Base-by-base conservation (phyloP, 1,284 basidiomycete species). In the Coniophora puteana region DNA sequence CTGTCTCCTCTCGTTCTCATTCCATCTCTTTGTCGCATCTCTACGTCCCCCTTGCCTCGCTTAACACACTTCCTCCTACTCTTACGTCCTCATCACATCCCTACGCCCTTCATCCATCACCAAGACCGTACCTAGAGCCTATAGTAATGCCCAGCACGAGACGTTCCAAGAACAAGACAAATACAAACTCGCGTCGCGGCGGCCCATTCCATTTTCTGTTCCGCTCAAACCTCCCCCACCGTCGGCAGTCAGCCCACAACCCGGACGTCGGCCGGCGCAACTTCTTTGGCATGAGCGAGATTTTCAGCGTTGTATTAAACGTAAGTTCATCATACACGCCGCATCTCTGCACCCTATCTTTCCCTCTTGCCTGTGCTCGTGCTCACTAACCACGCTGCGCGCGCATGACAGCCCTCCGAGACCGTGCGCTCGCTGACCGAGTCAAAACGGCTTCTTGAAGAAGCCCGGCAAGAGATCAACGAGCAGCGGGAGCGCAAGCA, bases 221-320 rank as follows among this genome's bases (percentile, higher is more conserved):
- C 57, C 72, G 80, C 51, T 79, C 76, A 47, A 86, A 83, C 59
- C 75, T 85, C 40, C 80, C 83, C 26, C 58, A 59, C 50, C 73
- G 77, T 41, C 69, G 74, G 53, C 68, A 80, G 44, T 72, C 71
- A 42, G 80, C 77, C 40, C 75, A 72, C 41, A 74, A 77, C 11
- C 54, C 68, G 29, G 76, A 80, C 55, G 63, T 76, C 38, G 76
- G 76, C 52, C 79, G 77, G 52, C 69, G 84, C 41, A 80, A 80
- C 49, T 78, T 89, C 52, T 90, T 90, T 50, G 86, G 88, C 16
- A 71, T 90, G 65, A 76, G 83, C 40, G 87, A 90, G 48, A 78
- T 90, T 44, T 61, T 90, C 28, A 72, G 76, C 14, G 88, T 89
- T 13, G 59, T 91, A 16, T 67, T 81, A n/a, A 89, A 85, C 49